Conservation (phyloP, 2,329 filamentous ascomycete genomes). For the Fusarium veterinarium region DNA sequence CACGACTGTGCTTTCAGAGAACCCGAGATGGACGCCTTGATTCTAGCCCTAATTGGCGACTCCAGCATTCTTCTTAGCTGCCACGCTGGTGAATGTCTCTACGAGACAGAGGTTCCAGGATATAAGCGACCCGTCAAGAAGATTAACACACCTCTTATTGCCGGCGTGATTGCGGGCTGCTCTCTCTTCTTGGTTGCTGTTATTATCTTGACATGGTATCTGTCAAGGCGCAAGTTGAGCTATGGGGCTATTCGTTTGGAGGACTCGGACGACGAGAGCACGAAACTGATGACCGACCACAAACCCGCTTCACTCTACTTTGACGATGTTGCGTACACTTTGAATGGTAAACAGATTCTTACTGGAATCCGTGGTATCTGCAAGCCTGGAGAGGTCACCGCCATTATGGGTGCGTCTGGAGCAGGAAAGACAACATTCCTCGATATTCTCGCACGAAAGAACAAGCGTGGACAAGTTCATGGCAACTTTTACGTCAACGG, state of each 20-base stretch:
- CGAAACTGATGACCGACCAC: slow-evolving; percentile 90
- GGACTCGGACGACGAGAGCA: slow-evolving; percentile 88
- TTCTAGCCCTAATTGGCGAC: slow-evolving; percentile 90
- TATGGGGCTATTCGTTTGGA: slow-evolving; percentile 84
- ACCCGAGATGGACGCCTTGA: slow-evolving; percentile 91
- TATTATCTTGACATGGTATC: slow-evolving; percentile 86
- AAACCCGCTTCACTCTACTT: slow-evolving; percentile 91
- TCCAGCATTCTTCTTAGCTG: slow-evolving; percentile 87
- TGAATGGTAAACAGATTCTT: slow-evolving; percentile 91
- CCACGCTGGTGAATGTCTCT: slow-evolving; percentile 89
- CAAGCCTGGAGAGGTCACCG: slow-evolving; percentile 94
- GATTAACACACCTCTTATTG: slow-evolving; percentile 97
- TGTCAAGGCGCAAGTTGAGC: slow-evolving; percentile 78
- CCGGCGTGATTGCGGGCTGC: slow-evolving; percentile 87
- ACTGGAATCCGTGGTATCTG: slow-evolving; percentile 84
- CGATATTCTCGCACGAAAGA: slow-evolving; percentile 95
- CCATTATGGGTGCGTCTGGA: slow-evolving; percentile 98
- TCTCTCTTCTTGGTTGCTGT: slow-evolving; percentile 90
- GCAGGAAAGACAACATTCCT: slow-evolving; percentile 98
- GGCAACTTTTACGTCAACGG: slow-evolving; percentile 95
- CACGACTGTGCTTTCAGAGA: slow-evolving; percentile 87
- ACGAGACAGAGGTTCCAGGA: slow-evolving; percentile 91
- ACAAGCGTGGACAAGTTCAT: slow-evolving; percentile 83
- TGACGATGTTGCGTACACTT: slow-evolving; percentile 84
- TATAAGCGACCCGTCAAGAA: slow-evolving; percentile 89